Conservation (phyloP, 1,284 basidiomycete genomes). For the Naganishia sp. region DNA sequence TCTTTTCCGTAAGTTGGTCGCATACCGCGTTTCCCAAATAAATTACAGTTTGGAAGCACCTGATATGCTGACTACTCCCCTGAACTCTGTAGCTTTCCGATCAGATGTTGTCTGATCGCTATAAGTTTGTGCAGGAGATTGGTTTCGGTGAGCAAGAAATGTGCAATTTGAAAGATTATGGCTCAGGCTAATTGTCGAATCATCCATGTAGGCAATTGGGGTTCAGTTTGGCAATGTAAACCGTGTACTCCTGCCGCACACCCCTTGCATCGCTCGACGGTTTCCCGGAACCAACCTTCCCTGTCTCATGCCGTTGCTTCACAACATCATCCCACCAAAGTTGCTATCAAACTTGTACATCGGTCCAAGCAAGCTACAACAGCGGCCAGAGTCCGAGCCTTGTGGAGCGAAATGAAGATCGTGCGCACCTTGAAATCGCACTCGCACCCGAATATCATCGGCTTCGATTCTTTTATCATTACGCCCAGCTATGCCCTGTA, state of each 20-base stretch:
- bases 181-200: neutral
- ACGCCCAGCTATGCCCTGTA: slow-evolving; percentile 85
- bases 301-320: slow-evolving; percentile 24
- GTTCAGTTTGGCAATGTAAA: slow-evolving; percentile 48
- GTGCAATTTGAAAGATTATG: neutral
- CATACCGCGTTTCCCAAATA: neutral
- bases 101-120: slow-evolving; percentile 43
- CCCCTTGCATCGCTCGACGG: slow-evolving; percentile 25
- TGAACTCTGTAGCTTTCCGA: slow-evolving; percentile 40
- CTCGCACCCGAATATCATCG: slow-evolving; percentile 83
- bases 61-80: neutral
- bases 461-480: slow-evolving; percentile 88
- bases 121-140: slow-evolving; percentile 47
- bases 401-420: slow-evolving; percentile 96
- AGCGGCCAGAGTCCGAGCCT: slow-evolving; percentile 77
- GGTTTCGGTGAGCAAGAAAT: slow-evolving; percentile 43
- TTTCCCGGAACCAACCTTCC: slow-evolving; percentile 17
- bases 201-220: slow-evolving; percentile 45
- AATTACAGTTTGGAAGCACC: no score
- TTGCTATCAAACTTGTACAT: slow-evolving; percentile 88
- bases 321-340: slow-evolving; percentile 51
- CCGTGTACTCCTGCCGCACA: slow-evolving; percentile 34
- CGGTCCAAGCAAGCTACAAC: slow-evolving; percentile 73
- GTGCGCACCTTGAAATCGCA: slow-evolving; percentile 75
- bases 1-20: slow-evolving; percentile 30